Percentiles rank a stretch among this genome's conserved stretches.
Conservation (phyloP, 768 basidiomycete species). For the Paxillus rubicundulus region DNA sequence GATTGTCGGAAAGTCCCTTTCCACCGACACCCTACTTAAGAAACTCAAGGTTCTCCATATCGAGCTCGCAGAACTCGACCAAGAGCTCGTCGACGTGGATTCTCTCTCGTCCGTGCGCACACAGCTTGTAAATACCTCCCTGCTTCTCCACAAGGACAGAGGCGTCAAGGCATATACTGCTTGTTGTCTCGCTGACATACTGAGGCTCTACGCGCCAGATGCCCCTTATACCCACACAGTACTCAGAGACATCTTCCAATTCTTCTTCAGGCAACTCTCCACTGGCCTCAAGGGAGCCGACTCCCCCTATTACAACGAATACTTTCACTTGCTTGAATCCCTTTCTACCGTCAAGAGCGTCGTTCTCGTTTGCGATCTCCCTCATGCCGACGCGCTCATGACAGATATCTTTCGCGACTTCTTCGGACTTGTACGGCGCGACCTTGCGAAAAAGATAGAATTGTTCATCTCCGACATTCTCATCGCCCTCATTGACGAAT, state of each 20-base stretch:
- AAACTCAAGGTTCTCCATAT: conserved; percentile 77
- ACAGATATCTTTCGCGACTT: conserved; percentile 79
- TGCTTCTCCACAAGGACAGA: conserved; percentile 92
- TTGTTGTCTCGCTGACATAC: conserved; percentile 91
- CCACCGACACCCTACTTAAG: conserved; percentile 82
- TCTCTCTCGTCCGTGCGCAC: conserved; percentile 70
- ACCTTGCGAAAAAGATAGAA: conserved; percentile 78
- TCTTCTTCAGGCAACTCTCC: conserved; percentile 87
- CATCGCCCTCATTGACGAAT: conserved; percentile 86
- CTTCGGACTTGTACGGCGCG: conserved; percentile 75
- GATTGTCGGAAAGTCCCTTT: conserved; percentile 70
- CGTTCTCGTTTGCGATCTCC: conserved; percentile 90
- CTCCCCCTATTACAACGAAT: conserved; percentile 85
- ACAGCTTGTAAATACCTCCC: conserved; percentile 74
- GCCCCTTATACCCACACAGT: conserved; percentile 90
- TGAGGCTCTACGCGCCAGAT: conserved; percentile 93
- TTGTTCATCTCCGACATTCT: conserved; percentile 88
- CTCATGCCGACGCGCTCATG: conserved; percentile 82
- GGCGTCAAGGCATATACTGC: conserved; percentile 95
- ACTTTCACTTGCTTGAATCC: conserved; percentile 92
- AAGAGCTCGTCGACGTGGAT: conserved; percentile 74
- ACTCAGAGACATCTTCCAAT: conserved; percentile 94
- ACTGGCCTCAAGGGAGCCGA: conserved; percentile 73
- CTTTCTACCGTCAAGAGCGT: conserved; percentile 94
- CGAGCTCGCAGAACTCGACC: conserved; percentile 81